Evolutionary conservation across 2,329 filamentous ascomycete species (phyloP).

Genomic region (Cytospora paraplurivora): DNA sequence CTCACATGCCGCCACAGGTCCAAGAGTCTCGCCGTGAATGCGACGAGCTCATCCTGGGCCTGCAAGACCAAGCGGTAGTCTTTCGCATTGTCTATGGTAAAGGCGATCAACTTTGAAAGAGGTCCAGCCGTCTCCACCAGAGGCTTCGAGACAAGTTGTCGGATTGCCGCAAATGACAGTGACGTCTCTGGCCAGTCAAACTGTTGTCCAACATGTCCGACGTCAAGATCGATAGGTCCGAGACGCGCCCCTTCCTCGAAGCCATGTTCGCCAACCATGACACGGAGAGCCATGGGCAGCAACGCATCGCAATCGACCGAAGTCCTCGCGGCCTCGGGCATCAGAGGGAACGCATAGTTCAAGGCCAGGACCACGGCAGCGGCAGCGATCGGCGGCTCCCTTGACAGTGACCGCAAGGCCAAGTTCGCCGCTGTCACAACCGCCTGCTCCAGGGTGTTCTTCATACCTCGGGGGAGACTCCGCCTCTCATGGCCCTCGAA

Average conservation of each 20-base stretch:
- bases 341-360: conserved; percentile 73
- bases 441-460: conserved; percentile 69
- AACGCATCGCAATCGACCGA: conserved; percentile 68
- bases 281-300: conserved; percentile 68
- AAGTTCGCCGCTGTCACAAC: conserved; percentile 76
- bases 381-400: conserved; percentile 44
- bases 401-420: conserved; percentile 57
- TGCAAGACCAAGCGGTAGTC: conserved; percentile 32
- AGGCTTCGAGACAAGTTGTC: conserved; percentile 60
- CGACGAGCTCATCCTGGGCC: conserved; percentile 61
- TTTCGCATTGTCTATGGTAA: conserved; percentile 58
- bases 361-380: conserved; percentile 68
- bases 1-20: conserved; percentile 75
- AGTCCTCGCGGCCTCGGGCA: conserved; percentile 62
- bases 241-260: conserved; percentile 78
- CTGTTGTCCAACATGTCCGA: conserved; percentile 55
- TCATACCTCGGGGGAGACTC: conserved; percentile 64
- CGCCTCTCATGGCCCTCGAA: conserved; percentile 66
- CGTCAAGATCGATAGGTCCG: conserved; percentile 66
- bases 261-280: conserved; percentile 71
- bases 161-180: conserved; percentile 61
- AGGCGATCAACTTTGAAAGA: conserved; percentile 65
- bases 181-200: conserved; percentile 67
- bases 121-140: conserved; percentile 69
- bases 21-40: conserved; percentile 66